Conservation (phyloP, 257 asterid species). For the Solanum ossicruentum region DNA sequence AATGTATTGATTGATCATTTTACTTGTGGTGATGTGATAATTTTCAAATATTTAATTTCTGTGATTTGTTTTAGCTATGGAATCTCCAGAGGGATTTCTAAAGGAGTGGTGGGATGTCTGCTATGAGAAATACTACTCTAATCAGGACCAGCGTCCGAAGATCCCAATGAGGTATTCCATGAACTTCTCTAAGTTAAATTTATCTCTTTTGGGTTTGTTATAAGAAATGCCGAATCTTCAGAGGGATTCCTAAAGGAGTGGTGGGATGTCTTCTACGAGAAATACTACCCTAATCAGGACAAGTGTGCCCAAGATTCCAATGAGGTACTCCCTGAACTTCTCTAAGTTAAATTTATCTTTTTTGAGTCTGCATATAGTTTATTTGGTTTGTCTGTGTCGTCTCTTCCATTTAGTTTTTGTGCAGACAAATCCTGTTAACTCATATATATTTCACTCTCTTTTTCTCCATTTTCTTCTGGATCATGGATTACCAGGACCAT, state of each 20-base stretch:
- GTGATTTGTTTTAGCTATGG: not conserved
- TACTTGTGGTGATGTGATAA: not conserved
- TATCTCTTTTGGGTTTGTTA: too few species aligned
- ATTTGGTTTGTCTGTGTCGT: not conserved
- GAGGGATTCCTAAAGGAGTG: slow-evolving; percentile 36
- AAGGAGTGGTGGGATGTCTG: slow-evolving; percentile 42
- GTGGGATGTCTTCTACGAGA: slow-evolving; percentile 45
- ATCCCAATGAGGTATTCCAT: slow-evolving; percentile 2
- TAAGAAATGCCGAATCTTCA: not conserved
- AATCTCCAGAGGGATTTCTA: slow-evolving; percentile 27
- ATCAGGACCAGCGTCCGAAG: not conserved
- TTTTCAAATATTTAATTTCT: not conserved
- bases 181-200: not conserved
- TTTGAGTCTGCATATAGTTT: not conserved
- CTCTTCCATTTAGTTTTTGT: not conserved
- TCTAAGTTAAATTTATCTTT: not conserved
- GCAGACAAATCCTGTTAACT: not conserved
- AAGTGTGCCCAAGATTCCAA: not conserved
- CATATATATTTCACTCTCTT: not conserved
- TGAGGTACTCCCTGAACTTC: not conserved
- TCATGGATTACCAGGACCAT: not conserved
- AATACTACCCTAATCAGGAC: not conserved
- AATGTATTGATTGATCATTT: not conserved
- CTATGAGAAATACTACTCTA: slow-evolving; percentile 17
- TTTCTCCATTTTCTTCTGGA: not conserved